Evolutionary conservation across 2,329 filamentous ascomycete genomes (phyloP), one percentile per base, ranked within the genome.

Genomic region (Fonsecaea multimorphosa): DNA sequence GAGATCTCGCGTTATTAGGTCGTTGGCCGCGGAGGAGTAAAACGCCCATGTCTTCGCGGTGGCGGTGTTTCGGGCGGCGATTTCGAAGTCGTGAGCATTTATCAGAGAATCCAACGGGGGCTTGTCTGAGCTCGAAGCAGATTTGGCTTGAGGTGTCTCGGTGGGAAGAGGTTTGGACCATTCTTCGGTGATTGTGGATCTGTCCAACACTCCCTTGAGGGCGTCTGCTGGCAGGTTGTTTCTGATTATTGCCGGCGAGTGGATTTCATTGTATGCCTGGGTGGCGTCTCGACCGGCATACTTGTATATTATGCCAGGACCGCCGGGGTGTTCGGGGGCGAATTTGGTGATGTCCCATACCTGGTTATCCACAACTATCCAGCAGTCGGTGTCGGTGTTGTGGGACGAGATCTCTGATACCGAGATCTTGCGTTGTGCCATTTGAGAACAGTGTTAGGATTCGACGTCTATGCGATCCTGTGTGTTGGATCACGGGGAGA

Each of bases 331-430:
- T 65, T 87, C 81, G n/a, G 84, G 83, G 9, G 87, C 81, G 74
- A 91, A 91, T 16, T 86, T 82, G 27, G 86, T 88, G 52, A 91
- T 77, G 74, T 91, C 87, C 79, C 88, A 91, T 31, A 91, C 87
- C 71, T 85, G 84, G 53, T 84, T 84, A 74, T 91, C 85, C 24
- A 91, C 84, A 19, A 90, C 87, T 65, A 91, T 85, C 89, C 89
- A 92, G 72, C 85, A 83, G 70, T 87, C 76, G 59, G 80, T 72
- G 36, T 78, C 71, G 31, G 75, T 79, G 63, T 81, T 84, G 72
- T 88, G 86, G 60, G 75, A 75, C 0, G 78, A 78, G 63, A 87
- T 75, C 29, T 72, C 70, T 1, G 64, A 61, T 22, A 67, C 61
- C 12, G 70, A 66, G 40, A 72, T 64, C 61, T 64, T 36, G 3